Base-by-base conservation (phyloP, 495 filamentous ascomycete species). In the Tuber calosporum region DNA sequence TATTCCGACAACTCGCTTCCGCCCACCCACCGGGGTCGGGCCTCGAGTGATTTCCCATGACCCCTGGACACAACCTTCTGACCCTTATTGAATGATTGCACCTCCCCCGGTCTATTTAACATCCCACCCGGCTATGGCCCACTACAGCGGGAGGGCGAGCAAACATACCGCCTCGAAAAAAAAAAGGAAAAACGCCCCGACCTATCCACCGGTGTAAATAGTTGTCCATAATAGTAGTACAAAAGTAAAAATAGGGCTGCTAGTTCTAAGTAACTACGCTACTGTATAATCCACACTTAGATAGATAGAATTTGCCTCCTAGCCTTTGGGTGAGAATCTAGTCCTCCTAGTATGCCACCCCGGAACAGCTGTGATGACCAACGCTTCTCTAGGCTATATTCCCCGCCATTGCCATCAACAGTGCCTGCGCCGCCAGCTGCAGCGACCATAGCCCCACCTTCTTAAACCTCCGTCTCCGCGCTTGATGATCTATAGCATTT, bases 361-460 rank as follows among this genome's bases (percentile, higher is more conserved):
- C 22, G 30, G 22, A 26, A 30, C 9, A 8, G n/a, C 48, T 13
- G 8, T 30, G 22, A 58, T 26, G 2, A 13, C 22, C 13, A 30
- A 58, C 8, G 8, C 8, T 26, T 13, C 9, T 62, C 75, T 83
- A 91, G 74, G 89, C 89, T 69, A 96, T 87, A 80, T 91, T 92
- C 30, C 94, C 94, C 20, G 93, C 95, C 87, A 98, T 90, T 1
- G 95, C 95, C 83, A 97, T 90, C 79, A 98, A 92, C 66, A 99
- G 85, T n/a, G 93, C 95, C 82, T 99, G 95, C 8, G 93, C 91
- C 4, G 93, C 90, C 67, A 98, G 83, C 81, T 93, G 92, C 48
- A 99, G 84, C 15, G 92, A 96, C 95, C 95, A 99, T 77, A 97
- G 88, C 37, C 95, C 95, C 26, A 99, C 96, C 81, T 97, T 96